Conservation (phyloP, 139 green algal species). For the Chlamydomonas sphaeroides region DNA sequence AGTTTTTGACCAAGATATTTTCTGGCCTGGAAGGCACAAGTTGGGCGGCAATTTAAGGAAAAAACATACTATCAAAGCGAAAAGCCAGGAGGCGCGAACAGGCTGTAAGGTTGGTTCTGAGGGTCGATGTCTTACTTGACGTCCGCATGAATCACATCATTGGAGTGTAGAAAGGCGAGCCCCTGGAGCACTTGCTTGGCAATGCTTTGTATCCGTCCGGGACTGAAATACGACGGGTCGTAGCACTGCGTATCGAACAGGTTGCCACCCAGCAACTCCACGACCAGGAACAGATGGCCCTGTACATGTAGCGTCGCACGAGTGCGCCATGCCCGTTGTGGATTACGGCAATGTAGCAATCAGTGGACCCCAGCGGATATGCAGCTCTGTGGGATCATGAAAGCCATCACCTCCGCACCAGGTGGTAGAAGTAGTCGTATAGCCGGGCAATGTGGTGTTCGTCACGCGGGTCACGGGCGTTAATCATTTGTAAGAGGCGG, state of each 20-base stretch:
- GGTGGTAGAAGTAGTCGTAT: slow-evolving; percentile 96
- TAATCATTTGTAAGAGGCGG: slow-evolving; percentile 87
- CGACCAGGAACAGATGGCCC: slow-evolving; percentile 97
- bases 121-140: slow-evolving; percentile 79
- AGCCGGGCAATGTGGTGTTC: slow-evolving; percentile 87
- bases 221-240: slow-evolving; percentile 88
- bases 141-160: slow-evolving; percentile 91
- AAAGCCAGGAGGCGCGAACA: too few species aligned
- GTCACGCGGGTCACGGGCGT: slow-evolving; percentile 85
- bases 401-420: slow-evolving; percentile 44
- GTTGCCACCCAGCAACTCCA: slow-evolving; percentile 93
- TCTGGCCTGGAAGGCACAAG: slow-evolving; percentile 87
- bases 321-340: too few species aligned
- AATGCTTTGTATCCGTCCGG: slow-evolving; percentile 82
- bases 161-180: slow-evolving; percentile 89
- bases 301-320: too few species aligned
- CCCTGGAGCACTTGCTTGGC: slow-evolving; percentile 71
- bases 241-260: slow-evolving; percentile 91
- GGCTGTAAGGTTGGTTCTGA: too few species aligned
- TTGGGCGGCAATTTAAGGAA: too few species aligned
- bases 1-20: slow-evolving; percentile 93
- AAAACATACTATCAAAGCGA: too few species aligned
- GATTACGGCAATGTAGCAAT: too few species aligned
- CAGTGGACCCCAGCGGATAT: too few species aligned
- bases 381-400: not conserved